Evolutionary conservation across 768 basidiomycete genomes (phyloP), one percentile per base, ranked within the genome.

Genomic region (Tylopilus balloui): DNA sequence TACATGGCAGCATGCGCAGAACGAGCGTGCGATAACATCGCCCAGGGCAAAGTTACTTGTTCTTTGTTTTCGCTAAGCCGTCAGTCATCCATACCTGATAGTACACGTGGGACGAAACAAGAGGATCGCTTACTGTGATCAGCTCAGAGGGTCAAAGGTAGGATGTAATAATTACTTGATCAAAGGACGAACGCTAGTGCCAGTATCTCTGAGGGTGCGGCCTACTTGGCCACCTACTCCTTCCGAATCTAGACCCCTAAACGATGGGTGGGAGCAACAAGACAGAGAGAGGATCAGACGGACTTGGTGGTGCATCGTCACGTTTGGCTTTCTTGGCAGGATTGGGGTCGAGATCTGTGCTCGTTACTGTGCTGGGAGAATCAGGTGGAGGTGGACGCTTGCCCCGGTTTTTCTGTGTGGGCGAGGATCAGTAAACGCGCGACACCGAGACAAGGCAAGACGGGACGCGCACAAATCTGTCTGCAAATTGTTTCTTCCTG

Each of bases 401-500:
- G 65, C 79, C 77, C 62, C 81, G 69, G 28, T 69, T 75, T 76
- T 76, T 82, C 81, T 83, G 60, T 21, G 27, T 4, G 6, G 24
- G n/a, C n/a, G 14, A 34, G 7, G 34, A 34, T 34, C 34, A 34
- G n/a, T 34, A 27, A 14, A 4, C 27, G 9, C 7, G 34, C 9
- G n/a, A 34, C 6, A 17, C 34, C n/a, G 12, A 17, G 34, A 3
- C 24, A n/a, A n/a, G 11, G 24, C 20, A 10, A n/a, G 15, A 39
- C 4, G 29, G 1, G 6, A 76, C 14, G 51, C 80, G 61, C 60
- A 82, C 81, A 70, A 83, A 83, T 60, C 83, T 74, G 54, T 74
- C 72, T 49, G 79, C 78, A 63, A 84, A 85, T 9, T 74, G 65
- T 44, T 70, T 77, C 61, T 84, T 84, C 68, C 82, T 86, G 59